phyloP scores from a whole-genome alignment of 2,329 filamentous ascomycete genomes.

The Aspergillus versicolor region DNA sequence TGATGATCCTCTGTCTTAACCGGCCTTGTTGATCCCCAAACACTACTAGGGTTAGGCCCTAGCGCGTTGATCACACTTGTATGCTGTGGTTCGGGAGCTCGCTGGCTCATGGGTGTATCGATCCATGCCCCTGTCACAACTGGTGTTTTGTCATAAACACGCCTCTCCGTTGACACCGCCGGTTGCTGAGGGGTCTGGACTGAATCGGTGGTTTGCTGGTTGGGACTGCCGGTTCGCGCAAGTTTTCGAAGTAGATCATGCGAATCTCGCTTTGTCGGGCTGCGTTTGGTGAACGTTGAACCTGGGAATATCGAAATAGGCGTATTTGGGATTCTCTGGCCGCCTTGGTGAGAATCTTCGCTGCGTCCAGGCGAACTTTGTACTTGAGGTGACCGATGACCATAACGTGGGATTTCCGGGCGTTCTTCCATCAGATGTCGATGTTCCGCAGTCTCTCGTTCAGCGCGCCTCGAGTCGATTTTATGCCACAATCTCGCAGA shows the following conservation, averaged over 20 bases:
- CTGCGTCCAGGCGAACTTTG: slow-evolving; percentile 15
- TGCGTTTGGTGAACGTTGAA: slow-evolving; percentile 29
- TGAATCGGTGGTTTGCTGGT: slow-evolving; percentile 27
- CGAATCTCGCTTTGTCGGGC: slow-evolving; percentile 35
- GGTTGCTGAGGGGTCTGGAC: slow-evolving; percentile 31
- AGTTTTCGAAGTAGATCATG: slow-evolving; percentile 45
- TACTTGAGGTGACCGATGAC: slow-evolving; percentile 12
- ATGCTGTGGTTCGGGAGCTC: slow-evolving; percentile 13
- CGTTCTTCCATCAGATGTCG: slow-evolving; percentile 24
- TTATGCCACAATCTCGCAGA: slow-evolving; percentile 25
- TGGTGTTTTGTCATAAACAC: slow-evolving; percentile 44
- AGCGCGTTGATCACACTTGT: neutral
- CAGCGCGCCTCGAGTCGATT: slow-evolving; percentile 26
- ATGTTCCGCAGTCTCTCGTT: slow-evolving; percentile 21
- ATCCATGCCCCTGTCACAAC: slow-evolving; percentile 48
- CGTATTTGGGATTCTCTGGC: slow-evolving; percentile 37
- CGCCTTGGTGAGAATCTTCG: slow-evolving; percentile 19
- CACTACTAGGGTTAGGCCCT: neutral
- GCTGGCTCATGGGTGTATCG: slow-evolving; percentile 47
- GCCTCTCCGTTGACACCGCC: slow-evolving; percentile 28
- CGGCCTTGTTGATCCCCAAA: neutral
- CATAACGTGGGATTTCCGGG: slow-evolving; percentile 16
- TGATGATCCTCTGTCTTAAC: slow-evolving; percentile 24
- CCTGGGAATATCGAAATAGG: slow-evolving; percentile 39
- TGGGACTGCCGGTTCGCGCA: slow-evolving; percentile 38